phyloP scores from a whole-genome alignment of 176 grass and related monocot genomes.

The Rhynchospora breviuscula region DNA sequence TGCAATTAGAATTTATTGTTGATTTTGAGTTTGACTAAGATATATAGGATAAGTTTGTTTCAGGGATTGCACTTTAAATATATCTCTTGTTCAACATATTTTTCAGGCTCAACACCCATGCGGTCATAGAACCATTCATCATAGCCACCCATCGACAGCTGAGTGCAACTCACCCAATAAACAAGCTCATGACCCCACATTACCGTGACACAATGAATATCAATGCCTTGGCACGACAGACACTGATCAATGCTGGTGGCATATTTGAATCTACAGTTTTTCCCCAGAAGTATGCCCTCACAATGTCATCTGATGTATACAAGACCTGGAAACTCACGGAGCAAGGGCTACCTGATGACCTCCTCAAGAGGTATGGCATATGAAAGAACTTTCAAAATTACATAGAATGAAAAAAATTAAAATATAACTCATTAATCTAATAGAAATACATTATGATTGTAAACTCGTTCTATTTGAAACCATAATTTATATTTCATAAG shows the following conservation, averaged over 20 bases:
- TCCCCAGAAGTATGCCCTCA: slow-evolving; percentile 53
- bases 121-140: slow-evolving; percentile 75
- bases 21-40: neutral
- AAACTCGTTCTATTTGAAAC: neutral
- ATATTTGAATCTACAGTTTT: slow-evolving; percentile 76
- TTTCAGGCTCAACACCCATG: slow-evolving; percentile 80
- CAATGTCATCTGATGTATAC: slow-evolving; percentile 66
- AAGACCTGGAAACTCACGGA: slow-evolving; percentile 82
- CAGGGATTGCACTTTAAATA: neutral
- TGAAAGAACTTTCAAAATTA: neutral
- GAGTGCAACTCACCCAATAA: slow-evolving; percentile 61
- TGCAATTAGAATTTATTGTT: neutral
- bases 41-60: neutral
- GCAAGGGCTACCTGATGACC: slow-evolving; percentile 67
- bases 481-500: neutral
- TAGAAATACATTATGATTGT: neutral
- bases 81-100: neutral
- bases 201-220: slow-evolving; percentile 95
- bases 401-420: neutral
- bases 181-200: slow-evolving; percentile 83
- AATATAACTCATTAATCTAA: neutral
- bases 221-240: slow-evolving; percentile 68
- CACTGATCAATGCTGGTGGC: slow-evolving; percentile 69
- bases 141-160: slow-evolving; percentile 78
- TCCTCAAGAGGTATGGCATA: slow-evolving; percentile 56